Evolutionary conservation across 768 basidiomycete genomes (phyloP), one percentile per base, ranked within the genome.

Genomic region (Termitomyces sp.): DNA sequence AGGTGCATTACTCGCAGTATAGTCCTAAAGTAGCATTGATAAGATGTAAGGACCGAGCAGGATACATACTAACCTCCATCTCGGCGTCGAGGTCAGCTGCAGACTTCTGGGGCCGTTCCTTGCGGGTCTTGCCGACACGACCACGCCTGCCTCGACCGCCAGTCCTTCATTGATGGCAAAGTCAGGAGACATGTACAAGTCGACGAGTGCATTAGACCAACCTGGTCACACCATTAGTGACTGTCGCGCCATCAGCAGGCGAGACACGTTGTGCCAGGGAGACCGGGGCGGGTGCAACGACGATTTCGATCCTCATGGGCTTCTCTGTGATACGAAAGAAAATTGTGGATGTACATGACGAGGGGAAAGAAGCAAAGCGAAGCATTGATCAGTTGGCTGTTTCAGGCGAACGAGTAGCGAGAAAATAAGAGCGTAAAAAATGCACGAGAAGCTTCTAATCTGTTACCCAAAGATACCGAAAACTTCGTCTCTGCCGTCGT

Each of bases 291-390:
- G 92, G 92, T 76, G 96, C 92, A 70, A 96, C 82, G 46, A 98
- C 85, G 63, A 98, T 92, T 80, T 99, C 96, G 61, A 98, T 94
- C 81, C 94, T 96, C 94, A 98, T 97, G 24, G 93, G 91, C 64
- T 92, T 91, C 81, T 92, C 96, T 98, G 69, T 61, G 65, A 70
- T 66, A 63, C 67, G 76, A 67, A 58, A 42, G 66, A 73, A 7
- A 35, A 26, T 52, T 38, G 51, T 40, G 18, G 51, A 51, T n/a
- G n/a, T 10, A 26, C 24, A 51, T 63, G 69, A 70, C 57, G 67
- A 65, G 68, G 68, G 68, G 69, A 71, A 69, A 69, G 62, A 67
- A 65, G 63, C 67, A 77, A 78, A 77, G 73, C 73, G 71, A 72
- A 70, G 69, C 71, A 65, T 65, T 70, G 62, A 72, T 83, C 69